Evolutionary conservation across 2,329 filamentous ascomycete genomes (phyloP).

Genomic region (Didymella arachidicola): DNA sequence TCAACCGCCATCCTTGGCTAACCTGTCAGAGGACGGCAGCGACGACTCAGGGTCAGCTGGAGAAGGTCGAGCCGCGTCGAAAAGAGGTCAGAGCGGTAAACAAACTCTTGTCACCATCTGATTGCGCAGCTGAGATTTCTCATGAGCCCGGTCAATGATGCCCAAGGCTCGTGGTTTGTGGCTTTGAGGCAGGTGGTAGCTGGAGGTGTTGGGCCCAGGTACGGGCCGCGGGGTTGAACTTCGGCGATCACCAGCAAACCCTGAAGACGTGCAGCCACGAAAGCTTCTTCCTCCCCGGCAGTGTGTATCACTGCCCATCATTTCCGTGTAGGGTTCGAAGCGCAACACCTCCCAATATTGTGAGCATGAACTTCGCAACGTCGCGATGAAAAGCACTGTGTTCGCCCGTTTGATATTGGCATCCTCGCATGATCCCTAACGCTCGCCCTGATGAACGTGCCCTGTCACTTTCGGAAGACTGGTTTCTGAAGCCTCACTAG

Average conservation of each 20-base stretch:
- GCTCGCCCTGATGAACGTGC: constrained; percentile 5
- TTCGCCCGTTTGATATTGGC: background rate
- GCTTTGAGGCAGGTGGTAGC: background rate
- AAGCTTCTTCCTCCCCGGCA: constrained; percentile 4
- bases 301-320: background rate
- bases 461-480: constrained; percentile 9
- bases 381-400: background rate
- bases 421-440: constrained; percentile 4
- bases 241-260: constrained; percentile 8
- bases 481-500: constrained; percentile 15
- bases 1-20: constrained; percentile 7
- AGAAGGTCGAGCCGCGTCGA: constrained; percentile 8
- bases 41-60: constrained; percentile 2
- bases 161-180: constrained; percentile 10
- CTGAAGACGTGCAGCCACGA: constrained; percentile 12
- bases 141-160: constrained; percentile 2
- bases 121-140: constrained; percentile 10
- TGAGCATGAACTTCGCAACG: background rate
- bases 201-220: constrained; percentile 7
- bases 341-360: background rate
- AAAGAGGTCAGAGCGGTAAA: constrained; percentile 9
- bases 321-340: background rate
- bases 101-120: constrained; percentile 3
- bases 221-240: constrained; percentile 19
- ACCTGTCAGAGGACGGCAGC: constrained; percentile 10